A percentile compares a stretch with the other conserved stretches of the same genome.
These are phyloP conservation scores for Fusarium sambucinum DNA, from an alignment of 2,329 filamentous ascomycete species.

Conservation along the genomic window DNA sequence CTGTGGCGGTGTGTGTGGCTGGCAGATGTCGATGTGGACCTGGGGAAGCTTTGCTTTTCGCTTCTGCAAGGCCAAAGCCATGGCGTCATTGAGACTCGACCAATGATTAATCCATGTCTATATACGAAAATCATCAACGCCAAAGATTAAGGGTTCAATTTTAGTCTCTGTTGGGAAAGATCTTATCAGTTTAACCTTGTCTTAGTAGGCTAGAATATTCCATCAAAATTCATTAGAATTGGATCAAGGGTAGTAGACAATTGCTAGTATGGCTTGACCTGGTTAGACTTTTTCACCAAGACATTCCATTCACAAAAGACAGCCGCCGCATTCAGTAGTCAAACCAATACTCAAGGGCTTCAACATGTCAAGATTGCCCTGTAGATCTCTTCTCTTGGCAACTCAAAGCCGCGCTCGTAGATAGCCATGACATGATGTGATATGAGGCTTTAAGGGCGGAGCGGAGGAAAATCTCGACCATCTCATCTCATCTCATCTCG, in stretches of 20 bases:
- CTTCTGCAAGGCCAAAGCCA: constrained; percentile 34
- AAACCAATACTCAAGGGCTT: constrained; percentile 1
- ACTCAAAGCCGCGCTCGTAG: constrained; percentile 20
- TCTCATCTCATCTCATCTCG: constrained; percentile 39
- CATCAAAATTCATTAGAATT: not conserved
- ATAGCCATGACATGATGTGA: not conserved
- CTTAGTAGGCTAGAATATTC: not conserved
- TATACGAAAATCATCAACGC: constrained; percentile 29
- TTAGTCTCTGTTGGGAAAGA: not conserved
- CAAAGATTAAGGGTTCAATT: constrained; percentile 17
- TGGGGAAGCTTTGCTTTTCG: constrained; percentile 30
- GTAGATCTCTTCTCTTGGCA: constrained; percentile 12
- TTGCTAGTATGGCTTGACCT: constrained; percentile 3
- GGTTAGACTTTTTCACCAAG: not conserved
- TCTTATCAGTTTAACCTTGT: constrained; percentile 1
- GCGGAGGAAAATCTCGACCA: constrained; percentile 12
- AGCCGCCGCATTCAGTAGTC: constrained; percentile 18
- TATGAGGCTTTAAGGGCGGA: constrained; percentile 22
- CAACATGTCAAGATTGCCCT: not conserved
- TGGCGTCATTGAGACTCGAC: constrained; percentile 24
- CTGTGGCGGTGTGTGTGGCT: not conserved
- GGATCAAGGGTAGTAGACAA: not conserved
- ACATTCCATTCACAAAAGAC: constrained; percentile 30
- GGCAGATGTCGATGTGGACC: constrained; percentile 1
- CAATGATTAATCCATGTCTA: constrained; percentile 37